Base-by-base conservation (phyloP, 305 asterid species). In the Fraxinus greggii region DNA sequence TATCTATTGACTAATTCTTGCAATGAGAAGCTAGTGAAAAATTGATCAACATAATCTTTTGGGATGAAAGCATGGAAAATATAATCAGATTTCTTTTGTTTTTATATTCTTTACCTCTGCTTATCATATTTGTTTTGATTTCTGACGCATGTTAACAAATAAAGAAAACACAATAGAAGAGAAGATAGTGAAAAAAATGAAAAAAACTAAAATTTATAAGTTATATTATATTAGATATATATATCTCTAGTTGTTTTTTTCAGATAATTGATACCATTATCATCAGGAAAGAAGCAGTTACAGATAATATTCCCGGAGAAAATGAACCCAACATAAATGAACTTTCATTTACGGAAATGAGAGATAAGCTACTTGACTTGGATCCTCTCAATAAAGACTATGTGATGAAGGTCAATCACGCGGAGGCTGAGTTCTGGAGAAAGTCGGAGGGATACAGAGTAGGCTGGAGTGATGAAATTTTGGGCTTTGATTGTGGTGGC, bases 401-500 rank as follows among this genome's bases (percentile, higher is more conserved):
- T 54, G 86, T 93, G 35, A 79, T 81, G 81, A 92, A 88, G 88
- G 85, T 92, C 87, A 94, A 94, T 84, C 91, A 90, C 89, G 98
- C 97, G 12, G 99, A 96, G 91, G 99, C 97, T 17, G 98, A 96
- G 17, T 96, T 84, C 84, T 96, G 98, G 99, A 93, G 86, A 78
- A 96, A 90, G 83, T 94, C 98, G 1, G 98, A 94, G 90, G 98
- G 99, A 40, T 96, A 92, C 79, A 87, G 99, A 85, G 92, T 93
- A n/a, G 99, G 99, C 63, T 94, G 98, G 98, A 96, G 98, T 65
- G 98, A 96, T 61, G 99, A 96, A 87, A 96, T 96, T 85, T 87
- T 96, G 85, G 99, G 99, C 73, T 96, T 94, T 45, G 98, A 96
- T 86, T 96, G 99, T 72, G 99, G 99, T 79, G 99, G 99, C 77